A percentile compares a stretch with the other conserved stretches of the same genome.
Conservation (phyloP, 2,329 filamentous ascomycete species). For the Emydomyces testavorans region DNA sequence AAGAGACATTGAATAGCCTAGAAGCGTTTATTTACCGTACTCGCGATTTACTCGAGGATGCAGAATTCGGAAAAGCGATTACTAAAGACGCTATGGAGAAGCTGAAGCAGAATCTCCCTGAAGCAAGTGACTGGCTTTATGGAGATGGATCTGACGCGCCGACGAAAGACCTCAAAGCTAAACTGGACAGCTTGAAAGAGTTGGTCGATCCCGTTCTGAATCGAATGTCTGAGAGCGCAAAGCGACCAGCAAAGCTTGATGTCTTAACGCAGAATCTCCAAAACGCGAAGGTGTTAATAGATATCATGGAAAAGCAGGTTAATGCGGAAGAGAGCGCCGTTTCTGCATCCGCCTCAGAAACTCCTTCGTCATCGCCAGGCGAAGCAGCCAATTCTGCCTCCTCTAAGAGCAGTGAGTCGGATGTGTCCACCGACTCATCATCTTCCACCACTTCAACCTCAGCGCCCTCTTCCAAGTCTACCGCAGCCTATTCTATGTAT, state of each 20-base stretch:
- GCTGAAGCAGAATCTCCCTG: constrained; percentile 57
- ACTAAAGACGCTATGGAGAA: constrained; percentile 54
- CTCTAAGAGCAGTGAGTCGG: constrained; percentile 34
- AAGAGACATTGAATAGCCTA: constrained; percentile 84
- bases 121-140: constrained; percentile 81
- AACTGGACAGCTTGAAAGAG: constrained; percentile 63
- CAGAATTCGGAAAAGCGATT: constrained; percentile 60
- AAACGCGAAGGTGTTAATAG: constrained; percentile 58
- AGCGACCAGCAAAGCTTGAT: constrained; percentile 59
- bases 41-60: constrained; percentile 68
- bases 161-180: constrained; percentile 61
- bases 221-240: constrained; percentile 58
- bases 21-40: constrained; percentile 86
- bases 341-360: constrained; percentile 40
- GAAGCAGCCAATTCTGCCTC: constrained; percentile 23
- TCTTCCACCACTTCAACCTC: constrained; percentile 34
- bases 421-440: constrained; percentile 32
- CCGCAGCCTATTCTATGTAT: constrained; percentile 56
- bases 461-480: constrained; percentile 28
- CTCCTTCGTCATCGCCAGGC: constrained; percentile 26
- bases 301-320: constrained; percentile 59
- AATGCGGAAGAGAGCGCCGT: constrained; percentile 56
- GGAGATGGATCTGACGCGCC: constrained; percentile 67
- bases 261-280: constrained; percentile 58
- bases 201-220: constrained; percentile 67